phyloP scores from a whole-genome alignment of 1,139 yeast genomes.

The Hanseniaspora uvarum region DNA sequence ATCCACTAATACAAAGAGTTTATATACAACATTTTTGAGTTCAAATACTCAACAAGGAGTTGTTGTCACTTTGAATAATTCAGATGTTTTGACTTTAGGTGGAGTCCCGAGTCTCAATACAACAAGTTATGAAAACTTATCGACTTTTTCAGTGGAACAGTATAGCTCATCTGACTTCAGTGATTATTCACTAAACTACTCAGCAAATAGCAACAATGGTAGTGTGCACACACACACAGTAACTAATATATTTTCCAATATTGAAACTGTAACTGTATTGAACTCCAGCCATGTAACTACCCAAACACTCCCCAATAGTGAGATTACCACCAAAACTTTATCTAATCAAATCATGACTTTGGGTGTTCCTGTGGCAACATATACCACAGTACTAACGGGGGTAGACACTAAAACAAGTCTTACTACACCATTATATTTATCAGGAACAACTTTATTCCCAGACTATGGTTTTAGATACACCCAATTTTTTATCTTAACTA shows the following conservation, averaged over 20 bases:
- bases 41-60: not conserved
- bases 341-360: slow-evolving; percentile 12
- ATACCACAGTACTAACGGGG: slow-evolving; percentile 3
- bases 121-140: not conserved
- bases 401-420: not conserved
- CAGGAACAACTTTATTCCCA: slow-evolving; percentile 13
- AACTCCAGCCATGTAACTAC: slow-evolving; percentile 12
- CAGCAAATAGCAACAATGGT: not conserved
- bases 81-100: not conserved
- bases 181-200: not conserved
- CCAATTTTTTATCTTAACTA: slow-evolving; percentile 5
- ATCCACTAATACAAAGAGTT: not conserved
- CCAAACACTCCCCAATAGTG: slow-evolving; percentile 17
- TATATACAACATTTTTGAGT: not conserved
- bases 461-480: slow-evolving; percentile 10
- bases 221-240: slow-evolving; percentile 7
- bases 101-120: not conserved
- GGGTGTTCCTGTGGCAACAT: slow-evolving; percentile 14
- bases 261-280: slow-evolving; percentile 9
- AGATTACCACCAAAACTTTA: slow-evolving; percentile 9
- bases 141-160: not conserved
- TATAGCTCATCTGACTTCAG: not conserved
- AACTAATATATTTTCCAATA: slow-evolving; percentile 10
- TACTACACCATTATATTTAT: slow-evolving; percentile 3
- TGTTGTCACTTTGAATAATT: not conserved